Conservation (phyloP, 2,329 filamentous ascomycete species). For the Berkeleyomyces basicola region DNA sequence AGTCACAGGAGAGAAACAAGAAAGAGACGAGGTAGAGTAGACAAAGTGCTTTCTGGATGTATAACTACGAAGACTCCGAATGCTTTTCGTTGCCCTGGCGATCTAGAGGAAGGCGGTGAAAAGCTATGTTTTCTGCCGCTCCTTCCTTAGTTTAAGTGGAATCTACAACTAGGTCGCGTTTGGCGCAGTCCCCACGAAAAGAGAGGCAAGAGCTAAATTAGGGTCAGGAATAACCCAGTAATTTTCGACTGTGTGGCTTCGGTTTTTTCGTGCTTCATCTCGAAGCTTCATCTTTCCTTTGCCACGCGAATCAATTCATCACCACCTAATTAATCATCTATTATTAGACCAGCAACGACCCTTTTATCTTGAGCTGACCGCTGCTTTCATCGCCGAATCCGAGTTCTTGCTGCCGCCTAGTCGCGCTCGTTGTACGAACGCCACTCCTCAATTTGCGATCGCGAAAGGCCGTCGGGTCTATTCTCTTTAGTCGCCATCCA, state of each 20-base stretch:
- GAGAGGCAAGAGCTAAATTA: not conserved
- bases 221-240: not conserved
- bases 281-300: not conserved
- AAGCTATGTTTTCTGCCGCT: constrained; percentile 2
- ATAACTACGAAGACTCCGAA: not conserved
- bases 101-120: constrained; percentile 5
- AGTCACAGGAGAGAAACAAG: not conserved
- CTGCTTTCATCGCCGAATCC: not conserved
- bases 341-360: too few relatives aligned
- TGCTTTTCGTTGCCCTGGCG: not conserved
- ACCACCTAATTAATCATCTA: not conserved
- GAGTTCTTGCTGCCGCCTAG: not conserved
- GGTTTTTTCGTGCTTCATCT: not conserved
- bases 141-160: constrained; percentile 6
- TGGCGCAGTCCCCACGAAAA: not conserved
- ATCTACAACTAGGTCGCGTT: not conserved
- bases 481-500: not conserved
- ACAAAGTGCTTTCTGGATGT: not conserved
- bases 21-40: not conserved
- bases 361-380: not conserved
- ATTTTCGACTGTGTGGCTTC: not conserved
- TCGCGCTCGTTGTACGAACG: not conserved
- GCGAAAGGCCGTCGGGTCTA: not conserved
- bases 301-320: not conserved
- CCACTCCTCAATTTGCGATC: constrained; percentile 1